Base-by-base conservation (phyloP, 2,329 filamentous ascomycete species). In the Pseudocercospora fijiensis region DNA sequence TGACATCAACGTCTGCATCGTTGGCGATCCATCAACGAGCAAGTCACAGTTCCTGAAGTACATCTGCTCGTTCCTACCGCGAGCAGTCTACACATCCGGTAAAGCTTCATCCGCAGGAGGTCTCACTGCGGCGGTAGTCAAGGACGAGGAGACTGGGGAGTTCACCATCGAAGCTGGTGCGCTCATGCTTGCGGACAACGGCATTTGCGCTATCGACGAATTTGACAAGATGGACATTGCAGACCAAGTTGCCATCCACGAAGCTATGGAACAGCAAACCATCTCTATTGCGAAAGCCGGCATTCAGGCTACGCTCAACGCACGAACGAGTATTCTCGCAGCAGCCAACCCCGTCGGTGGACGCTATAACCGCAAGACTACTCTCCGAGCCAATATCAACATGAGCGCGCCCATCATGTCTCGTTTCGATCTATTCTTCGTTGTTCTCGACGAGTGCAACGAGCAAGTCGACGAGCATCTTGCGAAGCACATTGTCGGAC, bases 261-360 rank as follows among this genome's bases (percentile, higher is more conserved):
- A 99, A 86, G 95, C 95, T 64, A 99, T 99, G 95, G 95, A 99
- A 85, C 95, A 99, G 82, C 95, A 99, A 79, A 99, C 95, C 4
- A 99, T 99, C 69, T 97, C 92, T 8, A 99, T 99, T 73, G 94
- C 95, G 65, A 99, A 99, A 80, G 95, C 95, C 4, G 95, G 95
- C 73, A 99, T 99, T 64, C 95, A 99, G 77, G 96, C 95, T 3
- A 99, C 95, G 0, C 85, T 99, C 52, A 99, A 99, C 75, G 95
- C 95, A 2, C 88, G 95, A 61, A 97, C 95, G 0, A 95, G 90
- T 53, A 98, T 99, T 72, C 88, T 99, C 16, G 95, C 95, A 0
- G 95, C 95, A 6, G 95, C 95, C 28, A 99, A 99, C 77, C 95
- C 95, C 0, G 92, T 99, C 4, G 92, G 92, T 27, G 95, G 95